A percentile compares a stretch with the other conserved stretches of the same genome.
Evolutionary conservation across 768 basidiomycete species (phyloP).

Genomic region (Dacryopinax primogenitus): DNA sequence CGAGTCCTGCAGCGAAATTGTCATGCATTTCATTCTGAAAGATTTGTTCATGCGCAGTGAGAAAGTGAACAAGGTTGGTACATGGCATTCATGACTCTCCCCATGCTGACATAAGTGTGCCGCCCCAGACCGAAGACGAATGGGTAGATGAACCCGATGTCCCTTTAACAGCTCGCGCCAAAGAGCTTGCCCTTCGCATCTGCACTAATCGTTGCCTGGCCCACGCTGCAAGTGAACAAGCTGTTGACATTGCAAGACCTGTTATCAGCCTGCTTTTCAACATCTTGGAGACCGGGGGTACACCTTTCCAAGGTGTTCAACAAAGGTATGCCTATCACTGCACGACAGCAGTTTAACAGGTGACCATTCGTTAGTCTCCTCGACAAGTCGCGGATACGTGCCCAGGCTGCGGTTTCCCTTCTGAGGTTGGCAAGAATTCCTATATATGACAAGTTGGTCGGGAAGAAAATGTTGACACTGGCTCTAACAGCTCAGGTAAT

Average conservation of each 20-base stretch:
- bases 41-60: slow-evolving; percentile 44
- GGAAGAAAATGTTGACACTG: slow-evolving; percentile 50
- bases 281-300: slow-evolving; percentile 57
- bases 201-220: slow-evolving; percentile 68
- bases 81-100: background rate
- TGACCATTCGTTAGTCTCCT: slow-evolving; percentile 32
- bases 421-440: slow-evolving; percentile 59
- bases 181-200: slow-evolving; percentile 65
- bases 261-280: slow-evolving; percentile 63
- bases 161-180: slow-evolving; percentile 46
- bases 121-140: slow-evolving; percentile 30
- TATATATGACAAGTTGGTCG: slow-evolving; percentile 44
- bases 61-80: background rate
- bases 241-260: slow-evolving; percentile 56
- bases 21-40: slow-evolving; percentile 61
- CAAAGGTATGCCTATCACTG: slow-evolving; percentile 35
- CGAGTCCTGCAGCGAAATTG: slow-evolving; percentile 60
- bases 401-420: slow-evolving; percentile 69
- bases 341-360: background rate
- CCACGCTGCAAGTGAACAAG: slow-evolving; percentile 44
- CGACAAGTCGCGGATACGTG: slow-evolving; percentile 62
- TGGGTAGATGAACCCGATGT: slow-evolving; percentile 65
- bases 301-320: slow-evolving; percentile 40
- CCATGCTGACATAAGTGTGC: slow-evolving; percentile 17
- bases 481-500: slow-evolving; percentile 64